Conservation (phyloP, 164 flowering plant genomes). For the Vitis rotundifolia region DNA sequence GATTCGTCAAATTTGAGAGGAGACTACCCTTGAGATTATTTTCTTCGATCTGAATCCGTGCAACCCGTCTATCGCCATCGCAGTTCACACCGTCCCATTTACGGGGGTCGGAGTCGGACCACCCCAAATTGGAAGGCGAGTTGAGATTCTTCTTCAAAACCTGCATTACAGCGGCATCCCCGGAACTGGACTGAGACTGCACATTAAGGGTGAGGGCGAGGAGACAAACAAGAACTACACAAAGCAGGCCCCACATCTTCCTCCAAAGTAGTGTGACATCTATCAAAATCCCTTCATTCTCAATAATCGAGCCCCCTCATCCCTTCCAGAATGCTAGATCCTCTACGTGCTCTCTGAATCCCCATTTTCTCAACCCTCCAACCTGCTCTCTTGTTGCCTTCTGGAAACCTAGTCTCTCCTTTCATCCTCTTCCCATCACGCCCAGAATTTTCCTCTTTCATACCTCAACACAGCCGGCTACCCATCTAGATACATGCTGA, state of each 20-base stretch:
- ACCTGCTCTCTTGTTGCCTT: too few relatives aligned
- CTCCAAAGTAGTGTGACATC: too few relatives aligned
- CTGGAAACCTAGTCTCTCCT: too few relatives aligned
- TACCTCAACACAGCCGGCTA: too few relatives aligned
- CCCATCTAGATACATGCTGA: too few relatives aligned
- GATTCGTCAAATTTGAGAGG: conserved; percentile 32
- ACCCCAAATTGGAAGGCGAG: conserved; percentile 22
- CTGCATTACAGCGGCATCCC: conserved; percentile 40
- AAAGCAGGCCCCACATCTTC: conserved; percentile 16
- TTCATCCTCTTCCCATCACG: too few relatives aligned
- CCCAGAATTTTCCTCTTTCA: too few relatives aligned
- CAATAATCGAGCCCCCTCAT: too few relatives aligned
- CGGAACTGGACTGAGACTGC: conserved; percentile 16
- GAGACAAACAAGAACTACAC: not conserved
- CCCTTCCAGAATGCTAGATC: too few relatives aligned
- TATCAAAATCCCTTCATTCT: too few relatives aligned
- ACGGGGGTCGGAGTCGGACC: conserved; percentile 53
- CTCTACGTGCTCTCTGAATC: too few relatives aligned
- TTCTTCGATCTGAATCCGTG: conserved; percentile 40
- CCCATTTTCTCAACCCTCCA: too few relatives aligned
- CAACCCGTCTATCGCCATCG: conserved; percentile 21
- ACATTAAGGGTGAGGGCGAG: not conserved
- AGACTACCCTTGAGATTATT: conserved; percentile 34
- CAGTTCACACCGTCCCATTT: conserved; percentile 41
- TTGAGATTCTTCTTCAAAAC: conserved; percentile 32